These are phyloP conservation scores for Russula sp. DNA, from an alignment of 768 basidiomycete genomes.

Conservation along the genomic window DNA sequence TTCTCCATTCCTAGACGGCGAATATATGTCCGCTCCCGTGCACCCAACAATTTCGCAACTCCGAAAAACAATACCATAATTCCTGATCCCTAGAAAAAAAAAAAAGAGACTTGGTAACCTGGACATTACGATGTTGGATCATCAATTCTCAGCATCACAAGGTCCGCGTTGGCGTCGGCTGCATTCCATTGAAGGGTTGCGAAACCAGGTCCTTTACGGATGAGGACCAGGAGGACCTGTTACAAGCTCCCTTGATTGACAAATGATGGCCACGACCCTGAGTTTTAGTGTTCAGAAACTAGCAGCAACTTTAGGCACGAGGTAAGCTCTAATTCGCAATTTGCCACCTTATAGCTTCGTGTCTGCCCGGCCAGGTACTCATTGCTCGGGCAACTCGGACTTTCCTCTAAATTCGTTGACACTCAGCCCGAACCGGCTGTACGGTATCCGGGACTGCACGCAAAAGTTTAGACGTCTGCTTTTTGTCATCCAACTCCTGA, in stretches of 20 bases:
- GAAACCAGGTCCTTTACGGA: background rate
- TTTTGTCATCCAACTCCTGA: background rate
- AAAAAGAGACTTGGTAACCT: background rate
- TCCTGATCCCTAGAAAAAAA: background rate
- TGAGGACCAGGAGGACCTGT: background rate
- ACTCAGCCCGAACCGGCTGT: background rate
- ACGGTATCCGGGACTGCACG: background rate
- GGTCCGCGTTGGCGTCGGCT: background rate
- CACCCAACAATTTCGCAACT: background rate
- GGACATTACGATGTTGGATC: background rate
- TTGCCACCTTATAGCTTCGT: background rate
- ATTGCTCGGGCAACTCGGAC: background rate
- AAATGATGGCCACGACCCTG: background rate
- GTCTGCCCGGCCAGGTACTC: background rate
- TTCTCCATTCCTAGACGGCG: no score
- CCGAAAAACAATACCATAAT: background rate
- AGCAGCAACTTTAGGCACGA: background rate
- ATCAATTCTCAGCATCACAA: background rate
- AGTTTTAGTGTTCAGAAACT: no score
- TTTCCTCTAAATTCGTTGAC: no score
- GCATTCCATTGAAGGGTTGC: background rate
- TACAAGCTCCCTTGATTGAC: background rate
- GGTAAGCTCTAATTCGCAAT: background rate
- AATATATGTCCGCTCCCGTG: background rate
- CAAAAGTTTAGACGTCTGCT: background rate